Evolutionary conservation across 345 rosid species (phyloP).

Genomic region (Psidium guajava): DNA sequence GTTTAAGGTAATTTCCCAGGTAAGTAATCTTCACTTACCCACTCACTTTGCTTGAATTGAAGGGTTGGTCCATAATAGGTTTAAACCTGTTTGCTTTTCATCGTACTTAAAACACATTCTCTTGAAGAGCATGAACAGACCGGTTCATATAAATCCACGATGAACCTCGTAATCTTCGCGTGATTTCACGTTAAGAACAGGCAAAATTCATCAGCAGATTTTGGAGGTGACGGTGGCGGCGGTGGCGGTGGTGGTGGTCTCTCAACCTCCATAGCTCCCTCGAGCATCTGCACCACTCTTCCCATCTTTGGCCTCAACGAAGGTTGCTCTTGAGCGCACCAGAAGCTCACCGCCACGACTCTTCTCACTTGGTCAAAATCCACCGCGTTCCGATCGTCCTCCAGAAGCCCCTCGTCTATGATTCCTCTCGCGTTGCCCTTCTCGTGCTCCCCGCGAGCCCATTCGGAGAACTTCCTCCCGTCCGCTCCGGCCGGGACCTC

Average conservation of each 20-base stretch:
- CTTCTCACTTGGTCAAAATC: conserved; percentile 34
- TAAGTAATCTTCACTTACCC: background rate
- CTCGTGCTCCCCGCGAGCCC: conserved; percentile 62
- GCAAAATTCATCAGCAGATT: conserved; percentile 10
- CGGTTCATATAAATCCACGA: no score
- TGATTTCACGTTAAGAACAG: background rate
- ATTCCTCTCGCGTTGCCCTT: conserved; percentile 18
- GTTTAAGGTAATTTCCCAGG: background rate
- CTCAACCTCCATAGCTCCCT: conserved; percentile 37
- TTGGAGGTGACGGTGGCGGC: conserved; percentile 44
- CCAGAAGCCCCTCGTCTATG: conserved; percentile 29
- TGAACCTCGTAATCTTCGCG: no score
- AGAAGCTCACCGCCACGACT: conserved; percentile 30
- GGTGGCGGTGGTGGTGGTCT: conserved; percentile 41
- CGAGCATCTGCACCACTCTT: conserved; percentile 47
- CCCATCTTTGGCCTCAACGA: conserved; percentile 52
- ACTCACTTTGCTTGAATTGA: background rate
- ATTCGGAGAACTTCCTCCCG: conserved; percentile 33
- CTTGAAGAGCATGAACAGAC: no score
- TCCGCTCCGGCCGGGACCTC: conserved; percentile 33
- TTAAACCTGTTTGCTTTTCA: no score
- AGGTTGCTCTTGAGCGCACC: conserved; percentile 54
- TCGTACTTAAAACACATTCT: no score
- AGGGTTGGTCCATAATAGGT: background rate
- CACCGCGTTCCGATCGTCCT: background rate